A percentile compares a stretch with the other conserved stretches of the same genome.
Conservation (phyloP, 495 filamentous ascomycete genomes). For the Oleoguttula mirabilis region DNA sequence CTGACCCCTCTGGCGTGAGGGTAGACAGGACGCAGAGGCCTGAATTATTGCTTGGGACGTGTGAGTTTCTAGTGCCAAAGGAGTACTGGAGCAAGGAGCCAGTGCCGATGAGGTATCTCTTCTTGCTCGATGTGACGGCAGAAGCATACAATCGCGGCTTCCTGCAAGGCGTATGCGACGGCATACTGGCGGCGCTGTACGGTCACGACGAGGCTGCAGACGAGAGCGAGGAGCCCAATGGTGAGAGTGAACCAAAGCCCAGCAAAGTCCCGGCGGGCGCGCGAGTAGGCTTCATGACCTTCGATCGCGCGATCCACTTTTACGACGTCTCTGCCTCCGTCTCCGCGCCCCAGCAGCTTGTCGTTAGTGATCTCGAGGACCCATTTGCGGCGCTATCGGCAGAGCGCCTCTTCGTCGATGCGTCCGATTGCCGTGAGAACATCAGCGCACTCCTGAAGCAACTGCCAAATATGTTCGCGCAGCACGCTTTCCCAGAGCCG, state of each 20-base stretch:
- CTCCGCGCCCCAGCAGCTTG: constrained; percentile 92
- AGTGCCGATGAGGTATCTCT: constrained; percentile 74
- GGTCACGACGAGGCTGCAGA: constrained; percentile 46
- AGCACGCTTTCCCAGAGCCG: constrained; percentile 77
- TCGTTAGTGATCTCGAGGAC: constrained; percentile 96
- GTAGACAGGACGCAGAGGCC: constrained; percentile 83
- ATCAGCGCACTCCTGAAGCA: constrained; percentile 72
- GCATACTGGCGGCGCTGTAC: constrained; percentile 76
- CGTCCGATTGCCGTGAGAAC: constrained; percentile 76
- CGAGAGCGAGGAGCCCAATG: constrained; percentile 44
- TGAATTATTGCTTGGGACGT: constrained; percentile 79
- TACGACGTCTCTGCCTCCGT: constrained; percentile 80
- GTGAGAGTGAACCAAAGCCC: constrained; percentile 17
- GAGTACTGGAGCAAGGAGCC: constrained; percentile 98
- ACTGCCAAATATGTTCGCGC: constrained; percentile 72
- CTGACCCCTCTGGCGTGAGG: constrained; percentile 74
- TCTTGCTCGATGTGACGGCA: constrained; percentile 84
- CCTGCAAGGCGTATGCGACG: constrained; percentile 81
- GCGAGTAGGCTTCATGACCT: constrained; percentile 91
- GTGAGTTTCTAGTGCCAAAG: constrained; percentile 92
- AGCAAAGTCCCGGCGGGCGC: constrained; percentile 62
- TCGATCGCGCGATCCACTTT: constrained; percentile 90
- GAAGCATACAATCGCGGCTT: constrained; percentile 83
- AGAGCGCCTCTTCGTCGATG: constrained; percentile 89
- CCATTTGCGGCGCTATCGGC: constrained; percentile 80